Percentiles rank a stretch among this genome's conserved stretches.
Evolutionary conservation across 257 asterid genomes (phyloP).

Genomic region (Sherardia arvensis): DNA sequence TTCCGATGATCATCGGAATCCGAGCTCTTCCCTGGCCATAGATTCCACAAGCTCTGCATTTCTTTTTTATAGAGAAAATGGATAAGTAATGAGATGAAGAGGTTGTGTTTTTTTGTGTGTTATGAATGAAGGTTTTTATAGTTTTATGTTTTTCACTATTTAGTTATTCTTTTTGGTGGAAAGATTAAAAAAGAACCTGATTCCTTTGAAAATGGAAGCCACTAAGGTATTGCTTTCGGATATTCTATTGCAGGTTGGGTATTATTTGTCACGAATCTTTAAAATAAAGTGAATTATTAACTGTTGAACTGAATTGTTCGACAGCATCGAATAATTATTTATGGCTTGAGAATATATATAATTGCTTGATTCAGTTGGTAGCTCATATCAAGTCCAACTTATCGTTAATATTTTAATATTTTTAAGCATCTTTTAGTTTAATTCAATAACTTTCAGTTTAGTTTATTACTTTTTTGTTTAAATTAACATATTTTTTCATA

Average conservation of each 20-base stretch:
- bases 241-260: no score
- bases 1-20: background rate
- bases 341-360: no score
- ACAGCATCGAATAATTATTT: background rate
- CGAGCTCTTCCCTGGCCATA: background rate
- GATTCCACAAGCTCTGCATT: background rate
- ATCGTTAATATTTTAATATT: no score
- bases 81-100: background rate
- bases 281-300: background rate
- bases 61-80: background rate
- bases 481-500: no score
- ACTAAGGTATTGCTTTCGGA: background rate
- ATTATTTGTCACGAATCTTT: background rate
- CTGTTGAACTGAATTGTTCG: background rate
- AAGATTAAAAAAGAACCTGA: constrained; percentile 27
- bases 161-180: background rate
- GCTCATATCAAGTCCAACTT: no score
- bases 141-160: constrained; percentile 14
- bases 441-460: no score
- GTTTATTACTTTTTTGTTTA: no score
- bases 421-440: no score
- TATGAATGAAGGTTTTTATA: background rate
- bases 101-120: background rate
- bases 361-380: no score
- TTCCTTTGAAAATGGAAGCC: constrained; percentile 7